These are phyloP conservation scores for Cantharellus anzutake DNA, from an alignment of 768 basidiomycete species.

Conservation along the genomic window DNA sequence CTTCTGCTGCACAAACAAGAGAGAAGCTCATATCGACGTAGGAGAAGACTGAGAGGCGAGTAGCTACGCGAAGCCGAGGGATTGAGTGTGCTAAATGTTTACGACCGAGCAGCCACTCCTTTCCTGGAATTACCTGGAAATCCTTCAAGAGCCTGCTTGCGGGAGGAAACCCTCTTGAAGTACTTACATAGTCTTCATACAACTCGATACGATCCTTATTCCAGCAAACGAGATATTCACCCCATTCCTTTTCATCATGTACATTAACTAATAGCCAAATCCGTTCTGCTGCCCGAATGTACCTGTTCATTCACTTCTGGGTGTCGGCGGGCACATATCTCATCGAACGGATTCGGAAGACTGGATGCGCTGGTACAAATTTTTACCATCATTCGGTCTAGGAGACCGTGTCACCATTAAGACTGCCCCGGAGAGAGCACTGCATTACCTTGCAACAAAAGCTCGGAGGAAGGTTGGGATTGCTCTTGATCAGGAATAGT, in stretches of 20 bases:
- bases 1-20: conserved; percentile 27
- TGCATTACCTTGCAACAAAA: too few relatives aligned
- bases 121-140: conserved; percentile 29
- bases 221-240: conserved; percentile 79
- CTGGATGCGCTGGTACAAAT: conserved; percentile 40
- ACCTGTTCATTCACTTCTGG: conserved; percentile 23
- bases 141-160: conserved; percentile 1
- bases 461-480: too few relatives aligned
- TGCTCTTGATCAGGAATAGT: too few relatives aligned
- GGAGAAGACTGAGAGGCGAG: conserved; percentile 70
- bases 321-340: conserved; percentile 42
- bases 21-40: conserved; percentile 53
- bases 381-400: conserved; percentile 82
- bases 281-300: too few relatives aligned
- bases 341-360: conserved; percentile 38
- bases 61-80: conserved; percentile 42
- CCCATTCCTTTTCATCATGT: conserved; percentile 38
- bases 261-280: too few relatives aligned
- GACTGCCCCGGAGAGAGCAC: too few relatives aligned
- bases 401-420: neutral
- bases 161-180: neutral
- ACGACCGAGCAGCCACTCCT: conserved; percentile 46
- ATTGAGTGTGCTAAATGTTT: conserved; percentile 67
- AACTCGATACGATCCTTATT: conserved; percentile 58
- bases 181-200: conserved; percentile 64